Evolutionary conservation across 2,329 filamentous ascomycete species (phyloP).

Genomic region (Talaromyces sp.): DNA sequence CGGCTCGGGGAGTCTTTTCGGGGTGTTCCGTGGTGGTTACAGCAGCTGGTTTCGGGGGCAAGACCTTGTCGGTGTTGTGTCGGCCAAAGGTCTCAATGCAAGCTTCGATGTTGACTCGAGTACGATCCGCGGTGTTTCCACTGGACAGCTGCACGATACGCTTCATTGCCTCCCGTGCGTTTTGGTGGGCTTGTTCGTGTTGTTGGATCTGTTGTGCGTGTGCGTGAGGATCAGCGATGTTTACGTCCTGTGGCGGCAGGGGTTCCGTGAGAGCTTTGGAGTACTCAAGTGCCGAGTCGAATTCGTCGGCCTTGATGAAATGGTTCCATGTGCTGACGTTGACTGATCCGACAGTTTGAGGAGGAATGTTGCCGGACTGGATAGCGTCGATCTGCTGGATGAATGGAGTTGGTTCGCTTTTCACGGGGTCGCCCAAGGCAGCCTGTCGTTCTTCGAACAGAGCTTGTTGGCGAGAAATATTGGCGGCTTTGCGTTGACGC

Average conservation of each 20-base stretch:
- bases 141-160: constrained; percentile 78
- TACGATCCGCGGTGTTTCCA: constrained; percentile 71
- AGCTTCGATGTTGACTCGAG: constrained; percentile 76
- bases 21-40: constrained; percentile 43
- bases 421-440: constrained; percentile 71
- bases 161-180: constrained; percentile 70
- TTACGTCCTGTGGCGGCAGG: constrained; percentile 29
- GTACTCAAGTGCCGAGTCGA: constrained; percentile 63
- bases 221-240: constrained; percentile 37
- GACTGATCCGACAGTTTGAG: constrained; percentile 17
- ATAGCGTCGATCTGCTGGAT: constrained; percentile 72
- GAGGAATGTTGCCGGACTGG: constrained; percentile 34
- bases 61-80: constrained; percentile 73
- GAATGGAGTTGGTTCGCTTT: constrained; percentile 76
- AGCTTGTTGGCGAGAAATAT: constrained; percentile 69
- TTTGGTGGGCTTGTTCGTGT: constrained; percentile 59
- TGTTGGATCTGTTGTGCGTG: constrained; percentile 36
- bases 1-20: constrained; percentile 64
- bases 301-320: constrained; percentile 65
- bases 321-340: constrained; percentile 62
- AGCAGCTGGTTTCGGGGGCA: constrained; percentile 58
- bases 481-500: constrained; percentile 77
- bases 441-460: constrained; percentile 63
- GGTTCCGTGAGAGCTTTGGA: constrained; percentile 62
- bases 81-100: constrained; percentile 86